Evolutionary conservation across 139 green algal genomes (phyloP), one percentile per base, ranked within the genome.

Genomic region (Chlamydomonas sp.): DNA sequence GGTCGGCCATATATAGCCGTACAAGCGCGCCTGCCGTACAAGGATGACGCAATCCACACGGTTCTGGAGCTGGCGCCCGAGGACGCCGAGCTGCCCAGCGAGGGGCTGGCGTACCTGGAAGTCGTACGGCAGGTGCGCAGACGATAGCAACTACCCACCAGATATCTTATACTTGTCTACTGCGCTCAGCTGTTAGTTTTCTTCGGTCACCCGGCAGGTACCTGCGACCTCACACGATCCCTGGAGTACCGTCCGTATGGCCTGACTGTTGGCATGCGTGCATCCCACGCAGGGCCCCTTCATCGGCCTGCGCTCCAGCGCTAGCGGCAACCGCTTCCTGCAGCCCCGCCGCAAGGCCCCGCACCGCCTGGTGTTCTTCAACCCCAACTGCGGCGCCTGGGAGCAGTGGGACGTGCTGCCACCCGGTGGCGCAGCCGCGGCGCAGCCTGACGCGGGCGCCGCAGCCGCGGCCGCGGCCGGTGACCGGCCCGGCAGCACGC

Each of bases 391-490:
- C 63, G 95, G 95, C 6, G 92, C 91, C 1, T 97, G 94, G 93
- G 95, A 97, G 94, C 95, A 97, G 89, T 97, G 93, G 93, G 91
- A 97, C 79, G 84, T 96, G 76, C 20, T 73, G 20, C 7, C 31
- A 49, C 31, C 31, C 31, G 31, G 31, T 49, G 31, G 31, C 31
- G 31, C 31, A 49, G 31, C 31, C 31, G 31, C 31, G 31, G 31
- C 31, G 31, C 31, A 49, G 31, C 31, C 31, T 49, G 31, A 49
- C 0, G 31, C 31, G 31, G 31, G 31, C 31, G 31, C 31, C 31
- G 31, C 31, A 49, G 31, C 31, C 31, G 31, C 31, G 31, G 31
- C 31, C 31, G 31, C 31, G 31, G 31, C 31, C 31, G 31, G 31
- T 49, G 31, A 49, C 31, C 31, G 31, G 31, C 31, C 31, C 31